These are phyloP conservation scores for Chenopodium berlandieri DNA, from an alignment of 148 eudicot genomes.

Conservation along the genomic window DNA sequence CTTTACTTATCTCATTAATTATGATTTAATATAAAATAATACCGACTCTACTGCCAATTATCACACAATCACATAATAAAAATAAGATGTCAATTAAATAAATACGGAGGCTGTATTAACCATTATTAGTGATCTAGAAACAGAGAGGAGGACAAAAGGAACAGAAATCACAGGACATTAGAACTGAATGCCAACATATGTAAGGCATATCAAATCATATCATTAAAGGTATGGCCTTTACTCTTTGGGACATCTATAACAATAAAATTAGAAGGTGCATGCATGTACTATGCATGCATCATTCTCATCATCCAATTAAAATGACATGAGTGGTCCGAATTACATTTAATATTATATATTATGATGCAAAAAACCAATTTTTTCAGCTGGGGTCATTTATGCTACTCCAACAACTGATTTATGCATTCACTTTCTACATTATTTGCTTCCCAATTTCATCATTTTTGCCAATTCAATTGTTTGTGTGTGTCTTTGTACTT, in stretches of 20 bases:
- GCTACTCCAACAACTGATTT: background rate
- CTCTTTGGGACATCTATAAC: background rate
- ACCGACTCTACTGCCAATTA: no score
- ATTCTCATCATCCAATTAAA: slow-evolving; percentile 8
- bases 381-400: slow-evolving; percentile 14
- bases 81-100: no score
- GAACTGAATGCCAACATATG: background rate
- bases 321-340: slow-evolving; percentile 27
- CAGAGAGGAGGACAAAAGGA: slow-evolving; percentile 7
- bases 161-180: slow-evolving; percentile 1
- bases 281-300: slow-evolving; percentile 24
- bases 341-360: background rate
- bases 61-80: no score
- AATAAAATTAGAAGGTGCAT: slow-evolving; percentile 14
- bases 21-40: no score
- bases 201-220: slow-evolving; percentile 18
- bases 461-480: background rate
- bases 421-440: slow-evolving; percentile 1
- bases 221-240: slow-evolving; percentile 11
- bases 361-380: slow-evolving; percentile 19
- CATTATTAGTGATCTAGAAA: no score
- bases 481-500: background rate
- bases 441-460: slow-evolving; percentile 6
- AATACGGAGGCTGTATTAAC: no score
- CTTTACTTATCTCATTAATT: no score